Percentiles rank a stretch among this genome's conserved stretches.
phyloP scores from a whole-genome alignment of 2,329 filamentous ascomycete genomes.

The Didymellaceae sp. region DNA sequence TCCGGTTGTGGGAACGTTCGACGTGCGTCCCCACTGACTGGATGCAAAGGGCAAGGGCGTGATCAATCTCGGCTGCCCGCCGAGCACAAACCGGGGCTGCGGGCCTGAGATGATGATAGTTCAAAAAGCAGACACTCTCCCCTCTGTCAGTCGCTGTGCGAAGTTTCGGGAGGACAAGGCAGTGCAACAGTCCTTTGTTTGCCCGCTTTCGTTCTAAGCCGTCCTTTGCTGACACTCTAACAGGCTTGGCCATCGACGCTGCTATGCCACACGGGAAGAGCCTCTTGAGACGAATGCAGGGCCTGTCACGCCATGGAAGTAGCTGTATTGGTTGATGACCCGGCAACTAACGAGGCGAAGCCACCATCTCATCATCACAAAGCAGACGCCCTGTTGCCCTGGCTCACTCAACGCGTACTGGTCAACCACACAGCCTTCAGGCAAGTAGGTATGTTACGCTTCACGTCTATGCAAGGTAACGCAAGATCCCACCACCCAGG shows the following conservation, averaged over 20 bases:
- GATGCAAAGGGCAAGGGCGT: slow-evolving; percentile 15
- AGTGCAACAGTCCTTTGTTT: slow-evolving; percentile 15
- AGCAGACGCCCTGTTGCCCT: slow-evolving; percentile 20
- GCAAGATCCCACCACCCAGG: slow-evolving; percentile 10
- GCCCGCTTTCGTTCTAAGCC: slow-evolving; percentile 4
- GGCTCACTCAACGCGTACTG: slow-evolving; percentile 16
- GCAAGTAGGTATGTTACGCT: slow-evolving; percentile 18
- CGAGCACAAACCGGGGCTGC: slow-evolving; percentile 7
- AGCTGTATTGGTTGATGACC: slow-evolving; percentile 17
- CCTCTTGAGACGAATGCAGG: slow-evolving; percentile 7
- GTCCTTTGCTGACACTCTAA: slow-evolving; percentile 8
- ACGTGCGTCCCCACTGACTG: slow-evolving; percentile 25
- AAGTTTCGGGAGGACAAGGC: slow-evolving; percentile 10
- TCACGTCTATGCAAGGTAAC: slow-evolving; percentile 18
- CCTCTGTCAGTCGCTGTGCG: neutral
- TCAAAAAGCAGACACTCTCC: slow-evolving; percentile 5
- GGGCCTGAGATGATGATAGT: slow-evolving; percentile 16
- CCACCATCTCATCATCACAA: slow-evolving; percentile 23
- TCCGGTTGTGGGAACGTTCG: slow-evolving; percentile 30
- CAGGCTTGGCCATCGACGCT: slow-evolving; percentile 5
- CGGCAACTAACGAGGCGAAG: slow-evolving; percentile 19
- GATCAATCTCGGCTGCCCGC: slow-evolving; percentile 8
- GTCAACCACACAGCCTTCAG: slow-evolving; percentile 3
- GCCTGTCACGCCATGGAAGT: slow-evolving; percentile 11
- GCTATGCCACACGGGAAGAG: neutral